A percentile compares a stretch with the other conserved stretches of the same genome.
Conservation (phyloP, 1,284 basidiomycete genomes). For the Leccinum subfulvum region DNA sequence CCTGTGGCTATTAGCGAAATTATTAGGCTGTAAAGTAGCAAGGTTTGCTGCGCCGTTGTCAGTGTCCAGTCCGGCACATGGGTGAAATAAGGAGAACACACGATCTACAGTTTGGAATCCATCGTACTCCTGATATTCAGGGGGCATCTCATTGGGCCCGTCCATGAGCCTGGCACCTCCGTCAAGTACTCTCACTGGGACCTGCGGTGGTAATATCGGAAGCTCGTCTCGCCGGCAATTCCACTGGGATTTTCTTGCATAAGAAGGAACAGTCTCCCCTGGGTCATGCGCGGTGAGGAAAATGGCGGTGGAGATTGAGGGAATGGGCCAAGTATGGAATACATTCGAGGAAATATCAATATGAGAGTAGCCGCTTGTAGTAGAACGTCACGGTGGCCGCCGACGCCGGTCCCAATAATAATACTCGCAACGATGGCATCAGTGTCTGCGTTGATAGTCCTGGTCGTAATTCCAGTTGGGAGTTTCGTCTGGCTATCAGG, state of each 20-base stretch:
- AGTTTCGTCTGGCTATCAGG: background rate
- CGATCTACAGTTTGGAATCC: background rate
- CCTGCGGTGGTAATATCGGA: background rate
- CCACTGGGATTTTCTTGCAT: background rate
- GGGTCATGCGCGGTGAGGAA: background rate
- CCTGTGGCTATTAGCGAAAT: background rate
- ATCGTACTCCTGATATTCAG: constrained; percentile 8
- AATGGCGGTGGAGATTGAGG: background rate
- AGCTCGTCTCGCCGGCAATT: background rate
- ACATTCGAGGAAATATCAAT: background rate
- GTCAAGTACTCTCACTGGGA: constrained; percentile 7
- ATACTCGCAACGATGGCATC: background rate
- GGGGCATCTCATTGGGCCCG: background rate
- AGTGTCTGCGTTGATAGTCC: background rate
- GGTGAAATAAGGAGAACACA: background rate
- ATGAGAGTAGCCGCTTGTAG: background rate
- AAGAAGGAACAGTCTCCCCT: background rate
- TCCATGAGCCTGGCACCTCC: constrained; percentile 1
- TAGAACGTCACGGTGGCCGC: background rate
- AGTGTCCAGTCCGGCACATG: background rate
- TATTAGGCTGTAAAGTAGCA: background rate
- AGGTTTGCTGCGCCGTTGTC: background rate
- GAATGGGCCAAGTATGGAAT: background rate
- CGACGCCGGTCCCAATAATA: constrained; percentile 2
- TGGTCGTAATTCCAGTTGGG: background rate